Base-by-base conservation (phyloP, 2,329 filamentous ascomycete species). In the Chaetomium sp. region DNA sequence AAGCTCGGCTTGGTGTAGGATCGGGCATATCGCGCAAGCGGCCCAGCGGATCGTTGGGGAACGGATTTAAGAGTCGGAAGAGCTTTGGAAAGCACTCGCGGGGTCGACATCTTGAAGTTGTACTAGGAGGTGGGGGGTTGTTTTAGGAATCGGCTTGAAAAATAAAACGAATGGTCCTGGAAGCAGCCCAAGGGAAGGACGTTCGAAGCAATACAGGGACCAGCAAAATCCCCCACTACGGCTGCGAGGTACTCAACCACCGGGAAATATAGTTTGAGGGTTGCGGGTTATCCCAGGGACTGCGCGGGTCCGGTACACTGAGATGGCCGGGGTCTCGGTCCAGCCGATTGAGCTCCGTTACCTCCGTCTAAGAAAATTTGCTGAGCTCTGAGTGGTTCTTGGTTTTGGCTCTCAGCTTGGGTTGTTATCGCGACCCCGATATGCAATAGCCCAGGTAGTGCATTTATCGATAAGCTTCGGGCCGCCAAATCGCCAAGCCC, bases 71-170 rank as follows among this genome's bases (percentile, higher is more conserved):
- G 49, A n/a, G 55, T 55, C 49, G 56, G 53, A 33, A 63, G 57
- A 38, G 57, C 42, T 48, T 58, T 59, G 42, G 56, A 41, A 34
- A 61, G 43, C 27, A 56, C 19, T 56, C 56, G 59, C 10, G 59
- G 52, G 6, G 58, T 52, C 55, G 61, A 58, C 64, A 65, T 65
- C 4, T 42, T 57, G 57, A 47, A 38, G 50, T 47, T 37, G n/a
- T 19, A 37, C 34, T 53, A 3, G 37, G 34, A 35, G 48, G 19
- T 5, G 44, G 49, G 51, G 33, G 32, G 45, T 36, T 33, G 51
- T 11, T 10, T 8, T 41, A 14, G 40, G 27, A 43, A 34, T 9
- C 12, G 42, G 41, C 12, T 34, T 35, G 11, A 37, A 6, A 37
- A 6, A 34, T 12, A 27, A 27, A 27, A 27, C 19, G 19, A 27